These are phyloP conservation scores for Chytridiales sp. DNA, from an alignment of 371 early-diverging fungal genomes.

Conservation along the genomic window DNA sequence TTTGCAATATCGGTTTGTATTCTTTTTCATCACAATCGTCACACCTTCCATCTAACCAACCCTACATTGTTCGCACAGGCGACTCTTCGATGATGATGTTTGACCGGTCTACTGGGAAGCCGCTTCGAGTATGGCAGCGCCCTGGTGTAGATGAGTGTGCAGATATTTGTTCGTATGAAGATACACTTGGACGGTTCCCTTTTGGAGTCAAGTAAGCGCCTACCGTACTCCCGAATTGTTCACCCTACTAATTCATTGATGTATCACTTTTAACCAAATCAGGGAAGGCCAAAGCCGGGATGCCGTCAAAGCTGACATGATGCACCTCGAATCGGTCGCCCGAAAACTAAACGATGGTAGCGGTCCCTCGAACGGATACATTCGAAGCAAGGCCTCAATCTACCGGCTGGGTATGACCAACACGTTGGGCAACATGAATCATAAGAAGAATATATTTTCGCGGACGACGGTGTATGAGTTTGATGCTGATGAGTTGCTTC, in stretches of 20 bases:
- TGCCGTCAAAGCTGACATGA: not conserved
- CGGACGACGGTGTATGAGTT: constrained; percentile 23
- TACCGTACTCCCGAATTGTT: not conserved
- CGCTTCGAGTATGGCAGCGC: constrained; percentile 22
- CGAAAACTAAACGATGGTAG: no score
- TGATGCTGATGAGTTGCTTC: constrained; percentile 7
- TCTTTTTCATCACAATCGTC: no score
- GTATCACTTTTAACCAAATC: no score
- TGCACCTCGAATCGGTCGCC: not conserved
- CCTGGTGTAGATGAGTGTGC: not conserved
- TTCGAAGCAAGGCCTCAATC: constrained; percentile 2
- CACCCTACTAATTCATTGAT: no score
- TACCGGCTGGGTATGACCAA: constrained; percentile 27
- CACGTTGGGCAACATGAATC: constrained; percentile 19
- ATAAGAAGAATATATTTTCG: constrained; percentile 18
- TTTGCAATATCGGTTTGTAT: constrained; percentile 15
- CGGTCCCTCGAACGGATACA: constrained; percentile 21
- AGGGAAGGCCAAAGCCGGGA: constrained; percentile 6
- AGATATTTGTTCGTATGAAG: constrained; percentile 9
- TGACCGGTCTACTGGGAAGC: constrained; percentile 5
- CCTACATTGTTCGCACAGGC: not conserved
- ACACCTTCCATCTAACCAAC: no score
- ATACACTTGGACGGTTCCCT: constrained; percentile 1
- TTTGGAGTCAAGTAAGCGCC: constrained; percentile 4
- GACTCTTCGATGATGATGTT: constrained; percentile 23